These are phyloP conservation scores for Ophiognomonia clavigignenti-juglandacearum DNA, from an alignment of 2,329 filamentous ascomycete genomes.

Conservation along the genomic window DNA sequence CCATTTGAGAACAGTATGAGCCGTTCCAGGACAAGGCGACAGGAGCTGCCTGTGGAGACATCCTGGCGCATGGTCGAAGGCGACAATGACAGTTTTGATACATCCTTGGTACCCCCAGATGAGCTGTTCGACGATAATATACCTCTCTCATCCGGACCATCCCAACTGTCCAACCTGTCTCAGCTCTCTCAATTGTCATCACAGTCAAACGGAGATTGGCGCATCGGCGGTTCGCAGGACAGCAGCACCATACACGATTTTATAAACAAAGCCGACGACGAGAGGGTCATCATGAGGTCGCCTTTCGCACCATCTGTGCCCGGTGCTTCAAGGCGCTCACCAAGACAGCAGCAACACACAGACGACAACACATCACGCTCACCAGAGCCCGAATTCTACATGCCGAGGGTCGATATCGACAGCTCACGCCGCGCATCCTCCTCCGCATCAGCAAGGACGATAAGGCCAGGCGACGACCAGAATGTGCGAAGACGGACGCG, in stretches of 20 bases:
- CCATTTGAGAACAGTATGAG: background rate
- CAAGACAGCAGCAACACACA: constrained; percentile 16
- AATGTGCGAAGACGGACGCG: constrained; percentile 23
- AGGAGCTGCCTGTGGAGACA: constrained; percentile 40
- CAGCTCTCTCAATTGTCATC: constrained; percentile 23
- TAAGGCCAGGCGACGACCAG: constrained; percentile 24
- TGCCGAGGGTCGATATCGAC: constrained; percentile 43
- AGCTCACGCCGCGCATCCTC: constrained; percentile 30
- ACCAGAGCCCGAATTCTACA: constrained; percentile 48
- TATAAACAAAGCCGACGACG: constrained; percentile 47
- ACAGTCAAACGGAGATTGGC: constrained; percentile 29
- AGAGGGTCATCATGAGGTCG: constrained; percentile 48
- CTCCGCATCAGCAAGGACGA: constrained; percentile 28
- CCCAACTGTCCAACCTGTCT: constrained; percentile 34
- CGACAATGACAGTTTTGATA: constrained; percentile 58
- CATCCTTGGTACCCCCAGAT: constrained; percentile 41
- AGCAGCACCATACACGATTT: constrained; percentile 48
- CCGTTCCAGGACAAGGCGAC: constrained; percentile 16
- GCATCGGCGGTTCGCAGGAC: constrained; percentile 46
- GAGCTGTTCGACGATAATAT: constrained; percentile 36
- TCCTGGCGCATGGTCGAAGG: constrained; percentile 59
- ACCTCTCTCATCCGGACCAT: constrained; percentile 39
- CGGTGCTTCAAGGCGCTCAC: constrained; percentile 26
- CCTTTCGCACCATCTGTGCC: constrained; percentile 52
- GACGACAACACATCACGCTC: constrained; percentile 34